Base-by-base conservation (phyloP, 805 yeast species). In the Komagataella populi region DNA sequence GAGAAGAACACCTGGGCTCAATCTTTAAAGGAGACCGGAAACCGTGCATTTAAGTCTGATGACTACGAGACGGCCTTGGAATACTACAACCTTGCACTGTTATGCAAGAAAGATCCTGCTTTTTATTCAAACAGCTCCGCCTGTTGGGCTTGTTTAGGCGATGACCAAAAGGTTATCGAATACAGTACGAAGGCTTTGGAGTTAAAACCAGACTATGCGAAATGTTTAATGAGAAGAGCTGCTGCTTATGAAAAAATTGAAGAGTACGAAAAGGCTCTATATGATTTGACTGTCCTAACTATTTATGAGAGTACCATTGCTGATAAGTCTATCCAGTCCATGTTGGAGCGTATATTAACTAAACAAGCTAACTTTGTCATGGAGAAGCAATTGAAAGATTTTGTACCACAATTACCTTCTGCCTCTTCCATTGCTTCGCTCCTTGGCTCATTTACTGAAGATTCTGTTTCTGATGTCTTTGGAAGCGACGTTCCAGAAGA, bases 91-190 rank as follows among this genome's bases (percentile, higher is more conserved):
- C 79, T 77, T 52, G 98, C 99, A 8, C 72, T 93, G 58, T 64
- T 73, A 51, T 73, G 87, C 62, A 83, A 84, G 63, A 68, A 74
- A 58, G 97, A 93, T 67, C 89, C 97, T 4, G 85, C 90, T 43
- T 93, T 78, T 70, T 91, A 83, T 71, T 88, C 97, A 55, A 93
- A 93, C 74, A 82, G 97, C 69, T 89, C 98, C 24, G 99, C 99
- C 16, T 91, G 96, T 69, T 86, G 86, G 70, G 85, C 90, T 50
- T 87, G 95, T 6, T 72, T 87, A 57, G 78, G 81, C 56, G 79
- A 89, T 55, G 81, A 80, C 64, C 88, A 87, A 59, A 83, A 88
- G 64, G 96, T 90, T 48, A 76, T 93, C 56, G 86, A 81, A 58
- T 96, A 89, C 66, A 85, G 96, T 52, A 80, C 96, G 18, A 77